Evolutionary conservation across 2,329 filamentous ascomycete species (phyloP).

Genomic region (Colletotrichum tanaceti): DNA sequence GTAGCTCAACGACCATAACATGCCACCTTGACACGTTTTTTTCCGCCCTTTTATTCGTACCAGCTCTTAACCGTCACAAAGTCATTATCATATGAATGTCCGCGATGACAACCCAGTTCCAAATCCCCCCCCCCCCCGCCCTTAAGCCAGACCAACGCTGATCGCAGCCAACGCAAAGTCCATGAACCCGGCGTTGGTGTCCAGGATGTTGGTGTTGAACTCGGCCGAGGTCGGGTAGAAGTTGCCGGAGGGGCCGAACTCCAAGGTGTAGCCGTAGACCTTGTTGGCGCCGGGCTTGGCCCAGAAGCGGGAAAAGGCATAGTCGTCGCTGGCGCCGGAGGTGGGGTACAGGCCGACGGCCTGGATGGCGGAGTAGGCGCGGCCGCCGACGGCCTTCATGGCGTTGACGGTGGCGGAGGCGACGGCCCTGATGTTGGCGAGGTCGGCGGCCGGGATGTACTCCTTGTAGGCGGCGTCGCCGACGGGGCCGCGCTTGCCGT

Average conservation of each 20-base stretch:
- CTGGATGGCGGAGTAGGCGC: slow-evolving; percentile 48
- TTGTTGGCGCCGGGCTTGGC: slow-evolving; percentile 51
- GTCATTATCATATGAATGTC: background rate
- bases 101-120: background rate
- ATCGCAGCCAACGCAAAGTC: slow-evolving; percentile 50
- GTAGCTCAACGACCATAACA: too few species aligned
- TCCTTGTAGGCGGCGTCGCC: slow-evolving; percentile 53
- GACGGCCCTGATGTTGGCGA: slow-evolving; percentile 49
- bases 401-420: slow-evolving; percentile 49
- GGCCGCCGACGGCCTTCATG: slow-evolving; percentile 52
- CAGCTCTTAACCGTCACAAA: too few species aligned
- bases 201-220: slow-evolving; percentile 54
- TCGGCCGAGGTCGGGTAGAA: slow-evolving; percentile 54
- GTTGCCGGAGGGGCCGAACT: slow-evolving; percentile 52
- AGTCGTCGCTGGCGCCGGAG: slow-evolving; percentile 53
- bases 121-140: too few species aligned
- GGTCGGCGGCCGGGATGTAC: slow-evolving; percentile 52
- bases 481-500: slow-evolving; percentile 56
- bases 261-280: slow-evolving; percentile 53
- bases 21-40: too few species aligned
- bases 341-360: slow-evolving; percentile 51
- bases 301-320: slow-evolving; percentile 52
- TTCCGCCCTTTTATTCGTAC: too few species aligned
- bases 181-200: slow-evolving; percentile 56
- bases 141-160: slow-evolving; percentile 44